Conservation (phyloP, 768 basidiomycete species). For the Lactifluus piperatus region DNA sequence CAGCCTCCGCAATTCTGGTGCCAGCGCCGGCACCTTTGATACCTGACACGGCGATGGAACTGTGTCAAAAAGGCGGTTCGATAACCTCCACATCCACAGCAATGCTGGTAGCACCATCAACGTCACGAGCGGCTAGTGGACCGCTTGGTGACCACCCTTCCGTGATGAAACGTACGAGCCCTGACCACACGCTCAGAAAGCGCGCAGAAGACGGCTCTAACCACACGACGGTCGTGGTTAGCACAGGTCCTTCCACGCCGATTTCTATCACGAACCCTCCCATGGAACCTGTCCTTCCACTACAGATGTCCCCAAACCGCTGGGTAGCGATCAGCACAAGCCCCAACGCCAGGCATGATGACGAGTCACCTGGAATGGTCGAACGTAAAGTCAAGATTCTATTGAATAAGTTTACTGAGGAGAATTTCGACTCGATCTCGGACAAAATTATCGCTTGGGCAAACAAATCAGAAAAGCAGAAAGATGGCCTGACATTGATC, state of each 20-base stretch:
- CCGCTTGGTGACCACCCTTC: constrained; percentile 24
- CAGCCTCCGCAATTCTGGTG: not conserved
- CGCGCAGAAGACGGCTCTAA: constrained; percentile 69
- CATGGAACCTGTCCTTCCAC: constrained; percentile 65
- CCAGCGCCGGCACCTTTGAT: not conserved
- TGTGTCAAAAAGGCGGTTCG: not conserved
- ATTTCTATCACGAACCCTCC: constrained; percentile 28
- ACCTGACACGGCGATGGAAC: not conserved
- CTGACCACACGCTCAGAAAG: constrained; percentile 64
- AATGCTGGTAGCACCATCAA: not conserved
- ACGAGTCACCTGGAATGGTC: constrained; percentile 74
- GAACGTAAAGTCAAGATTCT: constrained; percentile 88
- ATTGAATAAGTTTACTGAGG: constrained; percentile 94
- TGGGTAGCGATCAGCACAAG: constrained; percentile 53
- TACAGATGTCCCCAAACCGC: constrained; percentile 68
- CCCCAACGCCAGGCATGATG: constrained; percentile 39
- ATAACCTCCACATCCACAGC: not conserved
- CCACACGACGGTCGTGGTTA: constrained; percentile 34
- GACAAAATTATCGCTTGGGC: constrained; percentile 94
- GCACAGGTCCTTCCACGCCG: constrained; percentile 21
- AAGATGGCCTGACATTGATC: constrained; percentile 87
- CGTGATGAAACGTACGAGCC: constrained; percentile 33
- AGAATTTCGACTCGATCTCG: constrained; percentile 92
- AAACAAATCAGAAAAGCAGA: constrained; percentile 87
- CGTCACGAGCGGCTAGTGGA: constrained; percentile 25